Conservation (phyloP, 805 yeast genomes). For the Barnettozyma vustinii region DNA sequence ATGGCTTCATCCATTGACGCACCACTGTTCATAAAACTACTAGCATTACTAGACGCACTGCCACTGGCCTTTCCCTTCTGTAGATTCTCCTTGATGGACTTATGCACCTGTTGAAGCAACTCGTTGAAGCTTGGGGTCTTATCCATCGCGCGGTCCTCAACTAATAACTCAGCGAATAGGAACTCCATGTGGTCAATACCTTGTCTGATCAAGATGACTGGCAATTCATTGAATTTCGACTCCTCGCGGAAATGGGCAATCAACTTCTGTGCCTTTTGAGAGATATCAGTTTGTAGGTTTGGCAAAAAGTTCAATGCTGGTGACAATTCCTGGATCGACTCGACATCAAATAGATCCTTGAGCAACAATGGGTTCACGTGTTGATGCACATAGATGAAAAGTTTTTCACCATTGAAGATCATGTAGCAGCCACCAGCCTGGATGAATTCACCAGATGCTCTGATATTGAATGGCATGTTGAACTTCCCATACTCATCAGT, state of each 20-base stretch:
- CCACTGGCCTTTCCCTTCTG: conserved; percentile 35
- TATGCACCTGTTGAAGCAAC: conserved; percentile 64
- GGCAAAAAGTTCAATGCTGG: conserved; percentile 53
- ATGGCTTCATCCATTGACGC: neutral
- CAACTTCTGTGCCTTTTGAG: conserved; percentile 60
- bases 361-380: conserved; percentile 62
- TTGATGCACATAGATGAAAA: conserved; percentile 63
- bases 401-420: conserved; percentile 59
- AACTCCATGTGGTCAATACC: conserved; percentile 46
- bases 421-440: conserved; percentile 74
- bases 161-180: conserved; percentile 50
- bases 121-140: conserved; percentile 57
- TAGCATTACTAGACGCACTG: neutral
- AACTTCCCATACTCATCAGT: conserved; percentile 38
- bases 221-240: conserved; percentile 30
- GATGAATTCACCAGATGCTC: conserved; percentile 36
- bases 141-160: conserved; percentile 65
- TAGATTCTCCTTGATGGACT: conserved; percentile 46
- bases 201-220: conserved; percentile 59
- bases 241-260: conserved; percentile 49
- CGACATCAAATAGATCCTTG: conserved; percentile 70
- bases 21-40: neutral
- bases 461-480: conserved; percentile 44
- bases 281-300: conserved; percentile 59
- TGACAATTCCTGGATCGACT: conserved; percentile 26